Base-by-base conservation (phyloP, 2,329 filamentous ascomycete species). In the Clarireedia paspali region DNA sequence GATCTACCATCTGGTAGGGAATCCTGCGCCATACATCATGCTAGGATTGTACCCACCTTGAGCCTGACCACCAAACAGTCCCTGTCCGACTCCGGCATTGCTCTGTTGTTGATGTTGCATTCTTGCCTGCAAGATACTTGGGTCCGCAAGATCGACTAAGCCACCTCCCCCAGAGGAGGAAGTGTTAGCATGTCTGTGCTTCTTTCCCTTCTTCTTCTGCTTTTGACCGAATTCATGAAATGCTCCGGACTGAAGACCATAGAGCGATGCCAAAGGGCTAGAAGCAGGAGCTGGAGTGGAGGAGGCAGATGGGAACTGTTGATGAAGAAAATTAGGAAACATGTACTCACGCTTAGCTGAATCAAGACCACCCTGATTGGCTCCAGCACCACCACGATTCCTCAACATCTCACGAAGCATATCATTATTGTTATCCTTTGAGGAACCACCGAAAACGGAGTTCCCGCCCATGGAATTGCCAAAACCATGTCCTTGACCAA, bases 101-200 rank as follows among this genome's bases (percentile, higher is more conserved):
- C 84, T 87, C 77, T 88, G 85, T 66, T 84, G 81, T 77, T 87
- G 84, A 78, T 94, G 89, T 76, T 95, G 91, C 82, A 95, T 88
- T 82, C 91, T 89, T 75, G 90, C 90, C 81, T 96, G 91, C 82
- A 97, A 85, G 83, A 96, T 96, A 83, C 90, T 96, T 82, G 92
- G 92, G 90, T 97, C 91, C 82, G 89, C 90, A 91, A 96, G 90
- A 95, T 97, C 91, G 80, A 95, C 91, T 92, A 96, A 85, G 81
- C 89, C 91, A 89, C 90, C 89, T 84, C 91, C 91, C 81, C 88
- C 88, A 85, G 91, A 95, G 85, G 92, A 97, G 89, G 91, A 96
- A 92, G 92, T 96, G 90, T 96, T 96, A 94, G 91, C 92, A 87
- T 96, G 91, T 86, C 91, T 95, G 83, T 96, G 92, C 90, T 96